Evolutionary conservation across 2,329 filamentous ascomycete species (phyloP).

Genomic region (Fusarium haematococcum): DNA sequence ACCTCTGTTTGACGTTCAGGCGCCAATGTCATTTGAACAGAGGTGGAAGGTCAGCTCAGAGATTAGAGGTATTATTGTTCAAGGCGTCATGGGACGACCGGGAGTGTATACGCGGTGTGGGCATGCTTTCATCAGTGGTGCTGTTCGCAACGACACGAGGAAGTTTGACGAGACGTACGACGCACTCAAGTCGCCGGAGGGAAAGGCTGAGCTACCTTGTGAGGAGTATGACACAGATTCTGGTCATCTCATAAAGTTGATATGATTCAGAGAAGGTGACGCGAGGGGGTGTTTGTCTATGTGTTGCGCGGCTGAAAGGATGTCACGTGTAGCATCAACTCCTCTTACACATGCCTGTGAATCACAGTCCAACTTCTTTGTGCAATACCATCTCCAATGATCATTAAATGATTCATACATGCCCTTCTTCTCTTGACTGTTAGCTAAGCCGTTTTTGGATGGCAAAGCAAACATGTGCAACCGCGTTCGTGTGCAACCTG

Average conservation of each 20-base stretch:
- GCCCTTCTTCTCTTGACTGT: background rate
- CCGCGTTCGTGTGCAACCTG: background rate
- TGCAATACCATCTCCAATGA: background rate
- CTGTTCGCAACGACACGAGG: background rate
- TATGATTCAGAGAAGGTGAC: background rate
- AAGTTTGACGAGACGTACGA: conserved; percentile 4
- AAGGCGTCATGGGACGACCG: background rate
- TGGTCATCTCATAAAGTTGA: conserved; percentile 17
- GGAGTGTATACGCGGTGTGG: conserved; percentile 19
- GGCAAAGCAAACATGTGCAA: background rate
- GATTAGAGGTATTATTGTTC: conserved; percentile 9
- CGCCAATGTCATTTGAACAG: background rate
- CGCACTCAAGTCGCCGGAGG: background rate
- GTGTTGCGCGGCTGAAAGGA: background rate
- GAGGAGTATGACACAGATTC: background rate
- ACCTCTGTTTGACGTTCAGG: conserved; percentile 17
- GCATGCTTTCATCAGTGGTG: conserved; percentile 1
- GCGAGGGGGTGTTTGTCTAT: background rate
- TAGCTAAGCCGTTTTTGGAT: background rate
- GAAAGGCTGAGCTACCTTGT: conserved; percentile 8
- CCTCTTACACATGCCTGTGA: background rate
- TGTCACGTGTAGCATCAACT: background rate
- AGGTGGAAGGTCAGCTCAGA: conserved; percentile 12
- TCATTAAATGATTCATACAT: background rate
- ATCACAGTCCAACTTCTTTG: background rate